These are phyloP conservation scores for Lupinus albus DNA, from an alignment of 306 rosid species.

Conservation along the genomic window DNA sequence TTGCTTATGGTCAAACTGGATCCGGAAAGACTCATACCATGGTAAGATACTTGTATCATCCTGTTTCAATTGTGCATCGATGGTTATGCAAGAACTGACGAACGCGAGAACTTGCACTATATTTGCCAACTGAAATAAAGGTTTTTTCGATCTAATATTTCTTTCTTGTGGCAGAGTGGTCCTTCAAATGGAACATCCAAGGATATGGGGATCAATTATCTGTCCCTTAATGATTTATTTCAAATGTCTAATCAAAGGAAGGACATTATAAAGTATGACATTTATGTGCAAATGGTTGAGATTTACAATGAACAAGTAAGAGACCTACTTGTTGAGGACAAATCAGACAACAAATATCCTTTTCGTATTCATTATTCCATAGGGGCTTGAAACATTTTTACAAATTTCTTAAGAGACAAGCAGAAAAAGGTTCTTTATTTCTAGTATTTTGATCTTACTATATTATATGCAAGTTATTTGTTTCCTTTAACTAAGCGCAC, in stretches of 20 bases:
- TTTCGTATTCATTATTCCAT: constrained; percentile 32
- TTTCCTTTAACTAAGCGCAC: constrained; percentile 60
- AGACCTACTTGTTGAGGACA: constrained; percentile 83
- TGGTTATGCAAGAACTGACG: no score
- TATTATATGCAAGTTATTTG: not conserved
- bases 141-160: constrained; percentile 32
- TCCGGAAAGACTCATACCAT: constrained; percentile 95
- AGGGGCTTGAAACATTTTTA: not conserved
- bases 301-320: constrained; percentile 99
- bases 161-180: constrained; percentile 72
- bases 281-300: constrained; percentile 92
- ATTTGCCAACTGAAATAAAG: constrained; percentile 6
- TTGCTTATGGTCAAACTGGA: constrained; percentile 99
- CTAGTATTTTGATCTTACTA: not conserved
- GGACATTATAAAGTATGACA: constrained; percentile 67
- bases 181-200: constrained; percentile 67
- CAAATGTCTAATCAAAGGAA: constrained; percentile 62
- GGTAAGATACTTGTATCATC: constrained; percentile 56
- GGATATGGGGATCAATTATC: constrained; percentile 80
- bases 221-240: constrained; percentile 92
- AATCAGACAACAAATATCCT: constrained; percentile 78
- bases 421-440: not conserved
- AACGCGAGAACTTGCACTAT: not conserved
- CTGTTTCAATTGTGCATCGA: constrained; percentile 1
- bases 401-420: not conserved